Conservation (phyloP, 306 rosid genomes). For the Dryas alaskensis region DNA sequence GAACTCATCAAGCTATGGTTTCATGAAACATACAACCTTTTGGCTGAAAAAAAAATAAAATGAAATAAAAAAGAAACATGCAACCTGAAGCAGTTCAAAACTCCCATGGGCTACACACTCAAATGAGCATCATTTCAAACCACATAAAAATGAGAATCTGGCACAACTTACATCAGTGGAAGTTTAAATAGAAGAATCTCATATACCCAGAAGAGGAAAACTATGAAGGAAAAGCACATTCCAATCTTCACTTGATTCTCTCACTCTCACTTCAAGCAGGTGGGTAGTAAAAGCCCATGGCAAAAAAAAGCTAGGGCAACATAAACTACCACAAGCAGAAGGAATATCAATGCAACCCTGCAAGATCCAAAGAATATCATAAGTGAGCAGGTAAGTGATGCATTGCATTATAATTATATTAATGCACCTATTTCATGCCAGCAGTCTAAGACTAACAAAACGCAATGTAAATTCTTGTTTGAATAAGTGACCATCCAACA, state of each 20-base stretch:
- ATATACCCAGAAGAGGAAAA: constrained; percentile 29
- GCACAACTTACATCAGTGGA: constrained; percentile 27
- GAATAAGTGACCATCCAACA: neutral
- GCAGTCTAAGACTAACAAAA: neutral
- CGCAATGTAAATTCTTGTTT: neutral
- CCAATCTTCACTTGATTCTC: constrained; percentile 18
- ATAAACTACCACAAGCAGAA: constrained; percentile 68
- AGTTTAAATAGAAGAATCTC: constrained; percentile 30
- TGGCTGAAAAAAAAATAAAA: neutral
- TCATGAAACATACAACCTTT: constrained; percentile 32
- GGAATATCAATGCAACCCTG: constrained; percentile 76
- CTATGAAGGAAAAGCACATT: constrained; percentile 13
- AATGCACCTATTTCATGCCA: neutral
- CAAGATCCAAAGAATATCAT: constrained; percentile 37
- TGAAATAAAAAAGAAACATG: constrained; percentile 12
- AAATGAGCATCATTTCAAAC: constrained; percentile 31
- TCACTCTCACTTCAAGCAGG: constrained; percentile 57
- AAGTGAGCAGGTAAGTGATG: constrained; percentile 6
- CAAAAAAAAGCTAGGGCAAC: constrained; percentile 85
- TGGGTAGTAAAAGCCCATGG: constrained; percentile 73
- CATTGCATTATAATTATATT: neutral
- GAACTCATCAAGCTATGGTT: constrained; percentile 28
- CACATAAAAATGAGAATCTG: constrained; percentile 34
- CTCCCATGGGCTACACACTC: constrained; percentile 31
- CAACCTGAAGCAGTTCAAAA: constrained; percentile 39